These are phyloP conservation scores for Metarhizium humberi DNA, from an alignment of 2,329 filamentous ascomycete genomes.

Conservation along the genomic window DNA sequence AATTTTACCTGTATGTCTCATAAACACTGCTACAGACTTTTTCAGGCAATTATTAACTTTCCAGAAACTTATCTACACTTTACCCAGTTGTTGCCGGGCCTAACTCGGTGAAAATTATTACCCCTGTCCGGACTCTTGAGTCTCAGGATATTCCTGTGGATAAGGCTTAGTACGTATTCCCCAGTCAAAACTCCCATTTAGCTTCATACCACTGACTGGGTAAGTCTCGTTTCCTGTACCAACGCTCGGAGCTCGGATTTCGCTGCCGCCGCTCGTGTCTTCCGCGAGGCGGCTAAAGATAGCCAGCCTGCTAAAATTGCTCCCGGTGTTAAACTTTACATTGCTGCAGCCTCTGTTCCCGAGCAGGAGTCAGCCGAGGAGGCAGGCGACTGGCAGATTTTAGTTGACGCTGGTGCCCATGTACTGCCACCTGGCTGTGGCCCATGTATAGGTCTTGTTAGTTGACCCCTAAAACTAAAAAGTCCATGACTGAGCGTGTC, in stretches of 20 bases:
- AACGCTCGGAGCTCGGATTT: conserved; percentile 71
- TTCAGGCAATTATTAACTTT: too few species aligned
- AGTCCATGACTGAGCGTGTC: too few species aligned
- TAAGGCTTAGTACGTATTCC: too few species aligned
- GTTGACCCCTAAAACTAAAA: too few species aligned
- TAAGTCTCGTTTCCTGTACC: conserved; percentile 84
- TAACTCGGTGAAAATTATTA: conserved; percentile 84
- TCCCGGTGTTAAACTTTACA: conserved; percentile 73
- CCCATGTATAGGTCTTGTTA: conserved; percentile 68
- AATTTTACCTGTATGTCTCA: conserved; percentile 50
- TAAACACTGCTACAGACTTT: too few species aligned
- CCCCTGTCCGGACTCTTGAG: conserved; percentile 59
- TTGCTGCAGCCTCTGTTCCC: conserved; percentile 71
- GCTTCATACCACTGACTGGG: conserved; percentile 52
- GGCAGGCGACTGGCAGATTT: conserved; percentile 73
- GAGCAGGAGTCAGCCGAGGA: conserved; percentile 75
- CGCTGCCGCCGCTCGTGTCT: conserved; percentile 52
- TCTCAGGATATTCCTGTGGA: too few species aligned
- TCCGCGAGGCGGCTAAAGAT: conserved; percentile 64
- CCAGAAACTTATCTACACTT: conserved; percentile 62
- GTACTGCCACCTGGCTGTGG: conserved; percentile 64
- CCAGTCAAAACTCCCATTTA: too few species aligned
- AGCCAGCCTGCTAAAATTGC: conserved; percentile 55
- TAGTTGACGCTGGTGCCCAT: conserved; percentile 43
- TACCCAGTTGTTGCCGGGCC: conserved; percentile 80